Evolutionary conservation across 495 filamentous ascomycete species (phyloP).

Genomic region (Penicillium verhagenii): DNA sequence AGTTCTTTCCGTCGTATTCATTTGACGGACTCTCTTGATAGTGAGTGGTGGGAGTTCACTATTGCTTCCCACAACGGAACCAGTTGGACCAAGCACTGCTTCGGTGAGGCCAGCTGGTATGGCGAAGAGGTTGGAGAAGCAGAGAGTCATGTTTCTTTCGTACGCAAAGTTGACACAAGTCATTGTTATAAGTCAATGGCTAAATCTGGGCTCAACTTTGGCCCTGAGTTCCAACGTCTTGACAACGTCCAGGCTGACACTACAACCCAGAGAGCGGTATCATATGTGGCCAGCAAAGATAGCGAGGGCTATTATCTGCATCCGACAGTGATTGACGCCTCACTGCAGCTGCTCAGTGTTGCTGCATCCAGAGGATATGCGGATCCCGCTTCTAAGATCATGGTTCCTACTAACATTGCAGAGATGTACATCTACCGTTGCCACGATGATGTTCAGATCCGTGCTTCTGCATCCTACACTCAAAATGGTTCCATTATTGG

Average conservation of each 20-base stretch:
- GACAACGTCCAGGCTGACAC: not conserved
- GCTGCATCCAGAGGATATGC: constrained; percentile 13
- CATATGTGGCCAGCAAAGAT: not conserved
- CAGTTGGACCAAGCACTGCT: constrained; percentile 3
- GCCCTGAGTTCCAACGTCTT: constrained; percentile 3
- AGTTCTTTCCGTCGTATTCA: constrained; percentile 33
- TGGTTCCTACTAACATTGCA: constrained; percentile 30
- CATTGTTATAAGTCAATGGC: constrained; percentile 6
- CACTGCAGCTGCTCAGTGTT: constrained; percentile 12
- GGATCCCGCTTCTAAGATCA: not conserved
- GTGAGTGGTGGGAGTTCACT: constrained; percentile 47
- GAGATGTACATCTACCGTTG: constrained; percentile 21
- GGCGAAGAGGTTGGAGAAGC: not conserved
- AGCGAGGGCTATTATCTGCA: constrained; percentile 19
- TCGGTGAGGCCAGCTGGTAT: not conserved
- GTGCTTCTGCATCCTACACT: constrained; percentile 7
- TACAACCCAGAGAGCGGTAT: not conserved
- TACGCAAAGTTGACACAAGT: not conserved
- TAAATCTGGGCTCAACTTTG: constrained; percentile 5
- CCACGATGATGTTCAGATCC: not conserved
- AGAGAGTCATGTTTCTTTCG: not conserved
- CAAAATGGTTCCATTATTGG: constrained; percentile 10
- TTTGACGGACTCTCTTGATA: constrained; percentile 36
- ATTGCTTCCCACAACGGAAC: constrained; percentile 39
- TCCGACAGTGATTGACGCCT: constrained; percentile 21